A percentile compares a stretch with the other conserved stretches of the same genome.
Conservation (phyloP, 129 eudicot species). For the Dittrichia graveolens region DNA sequence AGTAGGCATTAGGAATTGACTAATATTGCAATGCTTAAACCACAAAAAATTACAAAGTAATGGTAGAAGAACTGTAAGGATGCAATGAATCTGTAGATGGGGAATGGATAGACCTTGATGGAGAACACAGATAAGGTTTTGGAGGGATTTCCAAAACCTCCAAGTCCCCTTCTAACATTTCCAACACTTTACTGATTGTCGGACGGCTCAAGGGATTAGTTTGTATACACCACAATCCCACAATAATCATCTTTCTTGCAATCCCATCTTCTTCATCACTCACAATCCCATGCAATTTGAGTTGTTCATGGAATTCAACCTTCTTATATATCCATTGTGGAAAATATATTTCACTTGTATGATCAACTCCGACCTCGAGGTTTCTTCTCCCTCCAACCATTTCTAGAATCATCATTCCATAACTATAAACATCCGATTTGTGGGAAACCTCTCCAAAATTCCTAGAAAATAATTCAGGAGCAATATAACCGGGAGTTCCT, state of each 20-base stretch:
- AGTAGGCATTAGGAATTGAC: neutral
- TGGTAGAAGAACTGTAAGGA: neutral
- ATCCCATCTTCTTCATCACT: conserved; percentile 27
- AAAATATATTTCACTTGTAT: conserved; percentile 47
- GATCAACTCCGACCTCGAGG: conserved; percentile 18
- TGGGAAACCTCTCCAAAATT: conserved; percentile 44
- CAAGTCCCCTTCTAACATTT: conserved; percentile 51
- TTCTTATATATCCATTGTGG: conserved; percentile 48
- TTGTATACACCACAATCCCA: conserved; percentile 60
- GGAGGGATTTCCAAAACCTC: conserved; percentile 45
- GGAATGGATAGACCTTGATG: conserved; percentile 2
- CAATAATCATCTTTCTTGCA: conserved; percentile 45
- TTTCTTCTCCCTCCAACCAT: conserved; percentile 38
- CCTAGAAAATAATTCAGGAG: conserved; percentile 48
- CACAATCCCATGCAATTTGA: conserved; percentile 16
- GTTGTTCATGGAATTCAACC: conserved; percentile 32
- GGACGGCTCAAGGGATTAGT: conserved; percentile 46
- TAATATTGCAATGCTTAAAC: neutral
- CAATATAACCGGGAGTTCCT: conserved; percentile 51
- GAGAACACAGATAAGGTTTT: conserved; percentile 36
- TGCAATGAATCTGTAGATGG: neutral
- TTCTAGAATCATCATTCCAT: conserved; percentile 46
- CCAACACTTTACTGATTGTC: conserved; percentile 40
- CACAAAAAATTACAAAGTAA: neutral
- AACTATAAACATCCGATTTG: conserved; percentile 51